Evolutionary conservation across 305 asterid genomes (phyloP), one percentile per base, ranked within the genome.

Genomic region (Ilex paraguariensis): DNA sequence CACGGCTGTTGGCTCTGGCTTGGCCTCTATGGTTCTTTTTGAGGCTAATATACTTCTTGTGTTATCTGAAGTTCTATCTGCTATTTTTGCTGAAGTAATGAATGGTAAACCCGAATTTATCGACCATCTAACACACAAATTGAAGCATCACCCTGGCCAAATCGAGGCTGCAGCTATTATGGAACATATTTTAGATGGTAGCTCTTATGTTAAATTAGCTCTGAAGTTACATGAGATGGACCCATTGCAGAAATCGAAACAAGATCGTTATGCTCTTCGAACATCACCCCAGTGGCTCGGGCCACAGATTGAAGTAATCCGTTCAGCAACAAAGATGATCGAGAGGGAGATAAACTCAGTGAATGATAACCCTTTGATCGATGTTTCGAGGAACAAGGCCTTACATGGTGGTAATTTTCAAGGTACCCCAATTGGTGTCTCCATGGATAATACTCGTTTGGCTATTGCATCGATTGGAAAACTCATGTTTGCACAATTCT

Each of bases 231-330:
- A 87, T 56, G 92, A 90, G 58, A 79, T 46, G 72, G 96, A 87
- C 46, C 95, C 96, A 0, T 56, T 87, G 28, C 91, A 83, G 60
- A 87, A 90, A 44, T 95, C 97, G 3, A 90, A 90, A 59, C 92
- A 82, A 32, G 97, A 82, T 54, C 73, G 93, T 3, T 90, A 87
- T 31, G 97, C 97, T 3, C 90, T 90, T 0, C 64, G 91, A 3
- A 90, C 96, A 1, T 90, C 97, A 1, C 95, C 97, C 6, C 97
- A 90, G 1, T 87, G 97, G 95, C 81, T 87, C 0, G 97, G 95
- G 8, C 97, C 97, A 0, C 96, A 82, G 40, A 83, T 89, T 9
- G 97, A 90, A 61, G 94, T 87, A 7, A 87, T 90, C 31, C 87
- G 97, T 0, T 16, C 83, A 0, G 97, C 97, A 0, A 83, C 95